Conservation (phyloP, 2,329 filamentous ascomycete genomes). For the Mycosphaerella sp. region DNA sequence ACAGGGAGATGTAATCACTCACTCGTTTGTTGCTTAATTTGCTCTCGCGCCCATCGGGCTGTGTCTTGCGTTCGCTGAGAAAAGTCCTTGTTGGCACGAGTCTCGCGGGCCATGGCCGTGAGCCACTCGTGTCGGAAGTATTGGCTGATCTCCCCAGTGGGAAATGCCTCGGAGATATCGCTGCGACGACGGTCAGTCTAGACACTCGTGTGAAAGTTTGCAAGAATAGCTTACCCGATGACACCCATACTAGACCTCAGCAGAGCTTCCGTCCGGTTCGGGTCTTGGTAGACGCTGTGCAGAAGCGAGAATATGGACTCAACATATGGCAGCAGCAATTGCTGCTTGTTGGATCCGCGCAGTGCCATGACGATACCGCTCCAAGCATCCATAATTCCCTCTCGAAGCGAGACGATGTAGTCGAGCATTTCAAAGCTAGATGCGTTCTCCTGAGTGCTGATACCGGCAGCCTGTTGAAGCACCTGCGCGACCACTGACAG, state of each 20-base stretch:
- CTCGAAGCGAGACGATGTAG: conserved; percentile 88
- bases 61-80: conserved; percentile 80
- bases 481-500: conserved; percentile 88
- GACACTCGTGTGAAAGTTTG: background rate
- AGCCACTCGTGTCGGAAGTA: conserved; percentile 91
- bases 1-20: conserved; percentile 13
- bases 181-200: conserved; percentile 48
- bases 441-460: conserved; percentile 56
- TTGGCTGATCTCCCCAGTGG: conserved; percentile 74
- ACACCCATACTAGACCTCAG: conserved; percentile 96
- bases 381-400: conserved; percentile 99
- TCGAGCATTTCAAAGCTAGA: conserved; percentile 87
- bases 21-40: conserved; percentile 78
- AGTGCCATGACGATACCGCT: conserved; percentile 92
- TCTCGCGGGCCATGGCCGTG: conserved; percentile 82
- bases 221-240: conserved; percentile 63
- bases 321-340: conserved; percentile 68
- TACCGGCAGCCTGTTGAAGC: conserved; percentile 81
- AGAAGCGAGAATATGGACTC: conserved; percentile 82
- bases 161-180: conserved; percentile 90
- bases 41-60: conserved; percentile 93
- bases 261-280: conserved; percentile 83
- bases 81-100: conserved; percentile 82
- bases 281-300: conserved; percentile 69
- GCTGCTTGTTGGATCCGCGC: conserved; percentile 71